phyloP scores from a whole-genome alignment of 2,329 filamentous ascomycete genomes.

The Raffaelea deltoideospora region DNA sequence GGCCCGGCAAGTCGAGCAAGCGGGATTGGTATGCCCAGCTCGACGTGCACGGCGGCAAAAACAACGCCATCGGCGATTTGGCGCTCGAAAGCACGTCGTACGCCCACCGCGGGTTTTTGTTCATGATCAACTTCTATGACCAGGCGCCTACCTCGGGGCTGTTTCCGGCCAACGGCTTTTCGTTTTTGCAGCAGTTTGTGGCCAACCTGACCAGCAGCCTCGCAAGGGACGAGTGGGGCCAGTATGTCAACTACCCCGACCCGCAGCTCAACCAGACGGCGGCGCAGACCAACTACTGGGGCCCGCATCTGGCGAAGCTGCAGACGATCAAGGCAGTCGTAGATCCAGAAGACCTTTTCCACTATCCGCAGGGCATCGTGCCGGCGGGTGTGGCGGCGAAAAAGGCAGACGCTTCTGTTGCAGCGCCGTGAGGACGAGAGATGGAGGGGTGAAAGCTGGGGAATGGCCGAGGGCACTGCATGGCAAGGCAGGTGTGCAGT shows the following conservation, averaged over 20 bases:
- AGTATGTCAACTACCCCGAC: slow-evolving; percentile 27
- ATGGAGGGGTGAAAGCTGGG: too few relatives aligned
- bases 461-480: too few relatives aligned
- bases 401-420: too few relatives aligned
- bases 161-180: slow-evolving; percentile 19
- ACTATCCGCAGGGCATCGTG: slow-evolving; percentile 24
- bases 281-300: slow-evolving; percentile 22
- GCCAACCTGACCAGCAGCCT: slow-evolving; percentile 17
- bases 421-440: too few relatives aligned
- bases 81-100: slow-evolving; percentile 20
- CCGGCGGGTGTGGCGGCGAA: too few relatives aligned
- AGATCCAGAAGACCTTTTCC: slow-evolving; percentile 23
- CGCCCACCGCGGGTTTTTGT: slow-evolving; percentile 27
- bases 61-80: slow-evolving; percentile 19
- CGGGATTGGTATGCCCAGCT: slow-evolving; percentile 26
- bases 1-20: slow-evolving; percentile 18
- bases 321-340: slow-evolving; percentile 19
- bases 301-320: slow-evolving; percentile 17
- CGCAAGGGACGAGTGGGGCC: slow-evolving; percentile 17
- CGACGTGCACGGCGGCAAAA: slow-evolving; percentile 25
- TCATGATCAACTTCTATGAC: slow-evolving; percentile 34
- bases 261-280: slow-evolving; percentile 17
- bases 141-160: slow-evolving; percentile 16
- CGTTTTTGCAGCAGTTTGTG: slow-evolving; percentile 19
- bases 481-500: too few relatives aligned